Conservation (phyloP, 495 filamentous ascomycete species). For the Xylaria sp. region DNA sequence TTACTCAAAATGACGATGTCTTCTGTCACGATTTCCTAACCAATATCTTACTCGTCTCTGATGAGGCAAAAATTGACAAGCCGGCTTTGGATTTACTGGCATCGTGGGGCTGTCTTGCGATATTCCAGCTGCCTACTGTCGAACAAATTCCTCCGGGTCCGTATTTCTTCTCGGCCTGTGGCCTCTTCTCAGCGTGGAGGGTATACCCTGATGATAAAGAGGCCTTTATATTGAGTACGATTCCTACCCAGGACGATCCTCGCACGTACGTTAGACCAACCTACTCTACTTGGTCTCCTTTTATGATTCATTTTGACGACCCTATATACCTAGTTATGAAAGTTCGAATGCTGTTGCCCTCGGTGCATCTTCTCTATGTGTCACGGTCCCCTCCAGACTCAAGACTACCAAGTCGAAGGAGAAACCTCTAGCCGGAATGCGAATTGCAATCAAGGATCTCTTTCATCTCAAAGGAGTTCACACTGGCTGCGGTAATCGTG, state of each 20-base stretch:
- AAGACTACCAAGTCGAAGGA: background rate
- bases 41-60: background rate
- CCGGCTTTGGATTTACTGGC: background rate
- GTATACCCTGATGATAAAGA: background rate
- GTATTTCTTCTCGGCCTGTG: background rate
- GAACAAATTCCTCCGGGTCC: background rate
- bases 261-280: background rate
- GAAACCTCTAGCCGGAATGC: background rate
- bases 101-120: background rate
- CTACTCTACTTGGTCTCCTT: background rate
- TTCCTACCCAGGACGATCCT: background rate
- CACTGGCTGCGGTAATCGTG: background rate
- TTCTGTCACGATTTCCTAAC: background rate
- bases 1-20: background rate
- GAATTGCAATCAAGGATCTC: background rate
- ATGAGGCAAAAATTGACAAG: background rate
- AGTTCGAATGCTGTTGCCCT: background rate
- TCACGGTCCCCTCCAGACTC: background rate
- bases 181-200: background rate
- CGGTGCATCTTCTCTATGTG: background rate
- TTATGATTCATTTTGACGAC: background rate
- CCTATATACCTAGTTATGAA: background rate
- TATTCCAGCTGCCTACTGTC: background rate
- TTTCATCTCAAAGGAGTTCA: background rate
- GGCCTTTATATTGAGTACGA: background rate